Conservation (phyloP, 345 rosid species). For the Raphanus raphanistrum region DNA sequence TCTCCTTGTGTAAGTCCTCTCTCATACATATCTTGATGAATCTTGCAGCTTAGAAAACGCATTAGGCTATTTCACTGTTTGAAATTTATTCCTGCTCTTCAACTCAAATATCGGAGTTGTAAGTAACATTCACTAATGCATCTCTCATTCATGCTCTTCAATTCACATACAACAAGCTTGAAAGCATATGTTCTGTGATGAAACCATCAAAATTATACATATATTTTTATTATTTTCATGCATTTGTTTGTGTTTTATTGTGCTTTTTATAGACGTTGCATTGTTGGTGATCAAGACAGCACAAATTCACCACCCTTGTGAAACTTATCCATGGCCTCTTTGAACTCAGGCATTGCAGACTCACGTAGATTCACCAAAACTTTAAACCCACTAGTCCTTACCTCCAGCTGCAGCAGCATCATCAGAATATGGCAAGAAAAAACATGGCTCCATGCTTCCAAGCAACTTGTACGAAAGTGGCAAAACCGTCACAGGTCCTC, state of each 20-base stretch:
- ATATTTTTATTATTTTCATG: constrained; percentile 9
- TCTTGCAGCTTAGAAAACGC: neutral
- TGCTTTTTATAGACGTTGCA: neutral
- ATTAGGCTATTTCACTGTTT: neutral
- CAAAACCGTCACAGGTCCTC: constrained; percentile 70
- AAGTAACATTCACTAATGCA: constrained; percentile 5
- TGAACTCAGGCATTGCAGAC: constrained; percentile 52
- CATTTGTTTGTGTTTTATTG: constrained; percentile 10
- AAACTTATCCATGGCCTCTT: constrained; percentile 64
- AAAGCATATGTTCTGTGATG: constrained; percentile 28
- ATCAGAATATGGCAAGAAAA: constrained; percentile 73
- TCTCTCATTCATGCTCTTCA: constrained; percentile 8
- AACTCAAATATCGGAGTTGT: neutral
- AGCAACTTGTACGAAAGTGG: constrained; percentile 64
- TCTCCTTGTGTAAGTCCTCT: neutral
- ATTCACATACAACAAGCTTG: constrained; percentile 4
- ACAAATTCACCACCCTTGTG: constrained; percentile 46
- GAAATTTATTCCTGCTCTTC: constrained; percentile 13
- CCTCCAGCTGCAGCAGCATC: constrained; percentile 36
- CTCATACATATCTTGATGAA: neutral
- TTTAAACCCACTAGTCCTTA: constrained; percentile 62
- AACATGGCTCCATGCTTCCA: constrained; percentile 81
- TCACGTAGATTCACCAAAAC: constrained; percentile 63
- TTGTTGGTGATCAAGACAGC: constrained; percentile 19
- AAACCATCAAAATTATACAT: constrained; percentile 22